phyloP scores from a whole-genome alignment of 2,329 filamentous ascomycete species.

The Penicillium thymicola region DNA sequence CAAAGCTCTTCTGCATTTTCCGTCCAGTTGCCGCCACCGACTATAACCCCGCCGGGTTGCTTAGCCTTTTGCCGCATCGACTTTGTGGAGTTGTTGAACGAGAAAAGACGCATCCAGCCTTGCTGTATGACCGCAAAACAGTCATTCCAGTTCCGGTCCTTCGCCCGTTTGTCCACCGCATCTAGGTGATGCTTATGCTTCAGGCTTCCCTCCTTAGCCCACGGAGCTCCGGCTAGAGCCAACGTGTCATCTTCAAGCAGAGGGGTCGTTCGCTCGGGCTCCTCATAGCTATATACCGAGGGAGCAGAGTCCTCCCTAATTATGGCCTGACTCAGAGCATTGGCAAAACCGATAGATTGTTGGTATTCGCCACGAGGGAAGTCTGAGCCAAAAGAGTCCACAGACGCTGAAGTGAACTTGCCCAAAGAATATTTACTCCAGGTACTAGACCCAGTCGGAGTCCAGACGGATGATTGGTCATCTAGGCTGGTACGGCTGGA shows the following conservation, averaged over 20 bases:
- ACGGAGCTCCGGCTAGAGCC: constrained; percentile 88
- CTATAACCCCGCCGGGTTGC: constrained; percentile 61
- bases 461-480: constrained; percentile 86
- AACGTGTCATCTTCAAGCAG: constrained; percentile 89
- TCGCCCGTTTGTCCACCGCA: constrained; percentile 83
- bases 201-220: constrained; percentile 94
- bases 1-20: constrained; percentile 90
- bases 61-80: constrained; percentile 63
- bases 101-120: constrained; percentile 90
- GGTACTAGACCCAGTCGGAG: constrained; percentile 83
- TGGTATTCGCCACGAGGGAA: constrained; percentile 79
- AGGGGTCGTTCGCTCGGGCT: constrained; percentile 58
- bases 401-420: constrained; percentile 85
- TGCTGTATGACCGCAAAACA: constrained; percentile 96
- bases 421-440: constrained; percentile 94
- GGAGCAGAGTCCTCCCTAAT: constrained; percentile 71
- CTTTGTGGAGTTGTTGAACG: constrained; percentile 76
- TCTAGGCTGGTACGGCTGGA: constrained; percentile 94
- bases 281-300: constrained; percentile 54
- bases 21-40: constrained; percentile 97
- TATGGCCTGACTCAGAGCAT: constrained; percentile 92
- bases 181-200: constrained; percentile 97
- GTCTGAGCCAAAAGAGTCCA: constrained; percentile 80
- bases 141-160: constrained; percentile 90
- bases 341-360: constrained; percentile 95